Evolutionary conservation across 768 basidiomycete genomes (phyloP), one percentile per base, ranked within the genome.

Genomic region (Termitomyces titanicus): DNA sequence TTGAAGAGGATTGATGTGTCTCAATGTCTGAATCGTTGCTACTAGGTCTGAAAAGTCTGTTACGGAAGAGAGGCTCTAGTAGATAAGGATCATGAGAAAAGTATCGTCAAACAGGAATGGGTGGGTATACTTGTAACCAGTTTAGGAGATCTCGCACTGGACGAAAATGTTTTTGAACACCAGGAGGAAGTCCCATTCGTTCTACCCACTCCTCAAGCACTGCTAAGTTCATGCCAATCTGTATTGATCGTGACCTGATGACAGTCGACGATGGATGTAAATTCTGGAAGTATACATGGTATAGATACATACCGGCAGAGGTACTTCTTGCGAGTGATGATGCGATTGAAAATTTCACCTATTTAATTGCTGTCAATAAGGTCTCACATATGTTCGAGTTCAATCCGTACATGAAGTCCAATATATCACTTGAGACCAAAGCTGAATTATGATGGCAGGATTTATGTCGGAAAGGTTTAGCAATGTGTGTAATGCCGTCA

Each of bases 391-490:
- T n/a, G 42, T 35, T 48, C 18, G 29, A 52, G 25, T 38, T 12
- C 29, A 22, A 62, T n/a, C 68, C 86, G 77, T 77, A 91, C 94
- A 92, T 22, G 94, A 88, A 51, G 94, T 88, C 97, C 97, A 99
- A 68, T 95, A 98, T 77, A 97, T 88, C n/a, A 97, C 85, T 70
- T 99, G 97, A 1, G 94, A 95, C 86, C 94, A 96, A 47, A 95
- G 79, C 68, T 99, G 97, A 6, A 88, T 85, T 48, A 85, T 86
- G 17, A 98, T 75, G 8, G 82, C 86, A 13, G 97, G 93, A 66
- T 98, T 98, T 61, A 98, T 83, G 54, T 94, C 90, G 45, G 95
- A 92, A 37, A 94, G 73, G 20, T 85, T 81, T 15, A 99, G 77
- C 31, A 98, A 72, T 12, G 89, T 85, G 54, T 98, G 87, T 5